phyloP scores from a whole-genome alignment of 1,284 basidiomycete genomes.

The Papiliotrema terrestris region DNA sequence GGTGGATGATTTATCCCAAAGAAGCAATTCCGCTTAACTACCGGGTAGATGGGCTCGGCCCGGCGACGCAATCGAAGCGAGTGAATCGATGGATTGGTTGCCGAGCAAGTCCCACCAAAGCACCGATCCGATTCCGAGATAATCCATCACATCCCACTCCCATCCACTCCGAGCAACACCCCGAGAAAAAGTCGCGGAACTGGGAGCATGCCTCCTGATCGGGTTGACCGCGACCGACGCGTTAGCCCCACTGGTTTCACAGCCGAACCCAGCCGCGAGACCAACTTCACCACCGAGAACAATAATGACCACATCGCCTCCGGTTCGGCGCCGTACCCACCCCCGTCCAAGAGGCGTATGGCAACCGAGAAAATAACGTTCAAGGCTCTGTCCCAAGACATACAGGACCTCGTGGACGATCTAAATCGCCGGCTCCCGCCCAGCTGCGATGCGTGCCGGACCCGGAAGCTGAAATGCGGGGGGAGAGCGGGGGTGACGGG shows the following conservation, averaged over 20 bases:
- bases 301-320: not conserved
- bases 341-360: not conserved
- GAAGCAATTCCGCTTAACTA: too few relatives aligned
- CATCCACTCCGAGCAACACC: not conserved
- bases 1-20: too few relatives aligned
- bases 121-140: too few relatives aligned
- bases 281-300: not conserved
- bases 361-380: too few relatives aligned
- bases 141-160: not conserved
- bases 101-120: too few relatives aligned
- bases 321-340: not conserved
- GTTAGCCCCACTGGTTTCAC: too few relatives aligned
- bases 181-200: not conserved
- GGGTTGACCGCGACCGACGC: too few relatives aligned
- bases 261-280: not conserved
- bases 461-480: slow-evolving; percentile 23
- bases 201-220: too few relatives aligned
- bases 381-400: not conserved
- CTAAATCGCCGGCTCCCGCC: slow-evolving; percentile 5
- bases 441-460: slow-evolving; percentile 23
- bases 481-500: slow-evolving; percentile 19
- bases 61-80: too few relatives aligned
- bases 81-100: too few relatives aligned
- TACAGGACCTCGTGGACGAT: not conserved
- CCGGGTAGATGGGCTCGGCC: too few relatives aligned